Evolutionary conservation across 106 monocot species (phyloP).

Genomic region (Dactylorhiza incarnata): DNA sequence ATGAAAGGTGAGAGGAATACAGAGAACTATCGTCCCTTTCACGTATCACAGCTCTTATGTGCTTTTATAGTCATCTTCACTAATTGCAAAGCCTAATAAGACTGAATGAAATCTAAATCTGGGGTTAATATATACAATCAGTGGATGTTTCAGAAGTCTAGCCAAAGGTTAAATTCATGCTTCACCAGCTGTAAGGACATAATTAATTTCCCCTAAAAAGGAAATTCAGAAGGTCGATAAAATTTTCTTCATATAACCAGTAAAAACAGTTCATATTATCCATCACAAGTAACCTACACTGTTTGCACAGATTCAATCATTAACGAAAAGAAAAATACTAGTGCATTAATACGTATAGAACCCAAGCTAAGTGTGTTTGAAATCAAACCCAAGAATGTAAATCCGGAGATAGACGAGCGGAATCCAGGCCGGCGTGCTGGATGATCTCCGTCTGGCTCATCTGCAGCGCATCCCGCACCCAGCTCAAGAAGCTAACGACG

Average conservation of each 20-base stretch:
- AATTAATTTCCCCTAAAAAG: background rate
- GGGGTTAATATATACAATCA: no score
- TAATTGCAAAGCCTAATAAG: no score
- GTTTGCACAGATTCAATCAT: background rate
- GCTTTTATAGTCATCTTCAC: no score
- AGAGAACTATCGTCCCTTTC: no score
- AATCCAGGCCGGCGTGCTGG: constrained; percentile 87
- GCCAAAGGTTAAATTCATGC: no score
- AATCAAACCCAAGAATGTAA: constrained; percentile 82
- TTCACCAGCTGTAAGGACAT: no score
- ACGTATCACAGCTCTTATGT: no score
- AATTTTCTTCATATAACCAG: background rate
- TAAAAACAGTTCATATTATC: background rate
- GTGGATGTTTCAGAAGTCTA: no score
- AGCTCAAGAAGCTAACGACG: constrained; percentile 65
- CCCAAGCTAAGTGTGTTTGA: background rate
- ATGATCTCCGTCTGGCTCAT: constrained; percentile 75
- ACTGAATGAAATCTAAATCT: no score
- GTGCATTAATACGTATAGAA: background rate
- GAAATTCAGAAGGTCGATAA: background rate
- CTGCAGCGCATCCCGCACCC: constrained; percentile 81
- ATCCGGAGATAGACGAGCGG: constrained; percentile 76
- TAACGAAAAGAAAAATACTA: background rate
- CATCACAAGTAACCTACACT: background rate
- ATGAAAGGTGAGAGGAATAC: no score